A percentile compares a stretch with the other conserved stretches of the same genome.
phyloP scores from a whole-genome alignment of 2,329 filamentous ascomycete species.

The Curvularia verruculosa region DNA sequence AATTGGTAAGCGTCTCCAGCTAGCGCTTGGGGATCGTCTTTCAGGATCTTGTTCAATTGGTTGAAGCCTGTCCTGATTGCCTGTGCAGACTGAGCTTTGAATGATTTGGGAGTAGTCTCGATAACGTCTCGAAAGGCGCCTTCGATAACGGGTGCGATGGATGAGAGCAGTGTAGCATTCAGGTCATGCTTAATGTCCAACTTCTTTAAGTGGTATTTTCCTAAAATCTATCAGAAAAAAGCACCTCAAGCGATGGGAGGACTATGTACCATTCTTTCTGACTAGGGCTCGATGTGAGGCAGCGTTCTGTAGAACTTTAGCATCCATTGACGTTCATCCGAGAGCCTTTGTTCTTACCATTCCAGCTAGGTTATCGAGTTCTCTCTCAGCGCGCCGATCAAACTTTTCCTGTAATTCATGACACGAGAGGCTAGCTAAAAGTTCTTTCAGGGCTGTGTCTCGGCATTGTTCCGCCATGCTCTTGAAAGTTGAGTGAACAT shows the following conservation, averaged over 20 bases:
- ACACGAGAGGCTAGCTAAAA: neutral
- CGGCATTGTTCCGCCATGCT: neutral
- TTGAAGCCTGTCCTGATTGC: slow-evolving; percentile 1
- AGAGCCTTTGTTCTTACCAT: neutral
- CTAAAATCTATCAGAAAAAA: neutral
- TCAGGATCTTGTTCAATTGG: slow-evolving; percentile 6
- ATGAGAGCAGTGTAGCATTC: slow-evolving; percentile 10
- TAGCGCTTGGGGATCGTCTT: slow-evolving; percentile 14
- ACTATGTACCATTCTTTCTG: slow-evolving; percentile 4
- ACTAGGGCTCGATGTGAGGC: slow-evolving; percentile 3
- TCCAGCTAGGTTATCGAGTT: neutral
- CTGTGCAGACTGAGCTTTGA: slow-evolving; percentile 14
- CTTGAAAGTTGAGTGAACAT: neutral
- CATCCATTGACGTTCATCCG: neutral
- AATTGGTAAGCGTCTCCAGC: slow-evolving; percentile 15
- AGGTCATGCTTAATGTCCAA: slow-evolving; percentile 2
- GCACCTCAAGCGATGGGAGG: neutral
- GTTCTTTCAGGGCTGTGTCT: neutral
- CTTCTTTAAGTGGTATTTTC: slow-evolving; percentile 14
- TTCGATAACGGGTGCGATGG: neutral
- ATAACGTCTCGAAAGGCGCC: slow-evolving; percentile 3
- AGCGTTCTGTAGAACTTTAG: slow-evolving; percentile 7
- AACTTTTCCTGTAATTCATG: slow-evolving; percentile 5
- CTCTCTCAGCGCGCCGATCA: slow-evolving; percentile 1
- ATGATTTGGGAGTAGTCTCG: neutral